phyloP scores from a whole-genome alignment of 2,329 filamentous ascomycete genomes.

The Myrmaecium sp. region DNA sequence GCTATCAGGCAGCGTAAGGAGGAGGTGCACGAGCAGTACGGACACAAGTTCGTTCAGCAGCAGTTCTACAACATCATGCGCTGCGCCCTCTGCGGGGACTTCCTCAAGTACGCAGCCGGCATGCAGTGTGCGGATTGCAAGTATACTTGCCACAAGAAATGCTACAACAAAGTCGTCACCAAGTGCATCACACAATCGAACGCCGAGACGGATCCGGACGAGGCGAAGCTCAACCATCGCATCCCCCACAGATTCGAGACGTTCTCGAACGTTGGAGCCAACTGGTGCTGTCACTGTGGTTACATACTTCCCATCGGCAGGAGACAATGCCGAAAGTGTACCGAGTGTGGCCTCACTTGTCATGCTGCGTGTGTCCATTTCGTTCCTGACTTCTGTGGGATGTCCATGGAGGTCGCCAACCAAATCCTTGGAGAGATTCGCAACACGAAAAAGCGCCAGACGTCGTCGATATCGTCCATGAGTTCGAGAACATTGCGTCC shows the following conservation, averaged over 20 bases:
- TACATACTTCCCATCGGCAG: slow-evolving; percentile 89
- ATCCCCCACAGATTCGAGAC: slow-evolving; percentile 94
- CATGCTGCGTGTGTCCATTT: slow-evolving; percentile 86
- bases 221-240: slow-evolving; percentile 98
- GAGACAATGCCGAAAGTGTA: slow-evolving; percentile 83
- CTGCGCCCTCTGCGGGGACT: slow-evolving; percentile 91
- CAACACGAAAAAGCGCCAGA: slow-evolving; percentile 54
- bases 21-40: slow-evolving; percentile 95
- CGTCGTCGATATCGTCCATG: slow-evolving; percentile 36
- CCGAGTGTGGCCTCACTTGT: slow-evolving; percentile 81
- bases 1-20: slow-evolving; percentile 96
- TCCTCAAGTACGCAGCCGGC: slow-evolving; percentile 93
- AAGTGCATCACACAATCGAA: slow-evolving; percentile 99
- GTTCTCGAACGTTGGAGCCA: slow-evolving; percentile 95
- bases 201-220: slow-evolving; percentile 92
- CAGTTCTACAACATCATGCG: slow-evolving; percentile 99
- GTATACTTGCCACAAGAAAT: slow-evolving; percentile 97
- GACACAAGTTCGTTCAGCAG: slow-evolving; percentile 96
- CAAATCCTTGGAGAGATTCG: slow-evolving; percentile 79
- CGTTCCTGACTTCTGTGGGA: slow-evolving; percentile 96
- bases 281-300: slow-evolving; percentile 98
- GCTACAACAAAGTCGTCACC: slow-evolving; percentile 89
- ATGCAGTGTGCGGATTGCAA: slow-evolving; percentile 99
- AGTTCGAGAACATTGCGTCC: slow-evolving; percentile 50
- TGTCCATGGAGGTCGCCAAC: slow-evolving; percentile 96